Percentiles rank a stretch among this genome's conserved stretches.
These are phyloP conservation scores for Agastache rugosa DNA, from an alignment of 257 asterid genomes.

Conservation along the genomic window DNA sequence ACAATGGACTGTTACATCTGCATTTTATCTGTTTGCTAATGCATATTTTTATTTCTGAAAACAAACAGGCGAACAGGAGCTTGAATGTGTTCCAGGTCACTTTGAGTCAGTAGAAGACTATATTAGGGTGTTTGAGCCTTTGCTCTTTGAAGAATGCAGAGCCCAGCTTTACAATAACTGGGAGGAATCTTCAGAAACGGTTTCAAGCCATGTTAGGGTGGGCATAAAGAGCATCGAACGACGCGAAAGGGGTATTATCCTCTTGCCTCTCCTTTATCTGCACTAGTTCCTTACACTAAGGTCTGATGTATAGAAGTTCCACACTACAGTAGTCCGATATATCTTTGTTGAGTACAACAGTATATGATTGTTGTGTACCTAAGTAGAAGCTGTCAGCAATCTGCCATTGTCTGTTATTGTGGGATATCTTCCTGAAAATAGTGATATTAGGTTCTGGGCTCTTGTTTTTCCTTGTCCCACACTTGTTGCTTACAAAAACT, in stretches of 20 bases:
- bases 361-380: constrained; percentile 25
- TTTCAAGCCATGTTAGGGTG: constrained; percentile 72
- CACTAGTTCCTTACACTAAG: constrained; percentile 11
- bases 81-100: constrained; percentile 79
- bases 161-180: constrained; percentile 88
- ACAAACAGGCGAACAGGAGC: constrained; percentile 77
- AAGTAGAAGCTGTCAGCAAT: constrained; percentile 24
- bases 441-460: neutral
- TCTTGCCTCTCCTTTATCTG: constrained; percentile 24
- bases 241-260: constrained; percentile 81
- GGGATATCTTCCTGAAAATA: constrained; percentile 16
- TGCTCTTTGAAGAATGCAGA: constrained; percentile 96
- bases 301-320: constrained; percentile 22
- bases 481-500: constrained; percentile 6
- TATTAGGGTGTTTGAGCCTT: constrained; percentile 88
- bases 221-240: constrained; percentile 73
- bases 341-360: constrained; percentile 11
- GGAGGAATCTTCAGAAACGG: constrained; percentile 80
- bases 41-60: constrained; percentile 30
- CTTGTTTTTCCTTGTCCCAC: neutral
- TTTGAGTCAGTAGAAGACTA: constrained; percentile 94
- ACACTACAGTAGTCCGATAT: neutral
- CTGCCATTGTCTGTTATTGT: constrained; percentile 25
- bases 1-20: neutral
- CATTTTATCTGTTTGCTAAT: constrained; percentile 24